Evolutionary conservation across 1,284 basidiomycete genomes (phyloP).

Genomic region (Moesziomyces antarcticus): DNA sequence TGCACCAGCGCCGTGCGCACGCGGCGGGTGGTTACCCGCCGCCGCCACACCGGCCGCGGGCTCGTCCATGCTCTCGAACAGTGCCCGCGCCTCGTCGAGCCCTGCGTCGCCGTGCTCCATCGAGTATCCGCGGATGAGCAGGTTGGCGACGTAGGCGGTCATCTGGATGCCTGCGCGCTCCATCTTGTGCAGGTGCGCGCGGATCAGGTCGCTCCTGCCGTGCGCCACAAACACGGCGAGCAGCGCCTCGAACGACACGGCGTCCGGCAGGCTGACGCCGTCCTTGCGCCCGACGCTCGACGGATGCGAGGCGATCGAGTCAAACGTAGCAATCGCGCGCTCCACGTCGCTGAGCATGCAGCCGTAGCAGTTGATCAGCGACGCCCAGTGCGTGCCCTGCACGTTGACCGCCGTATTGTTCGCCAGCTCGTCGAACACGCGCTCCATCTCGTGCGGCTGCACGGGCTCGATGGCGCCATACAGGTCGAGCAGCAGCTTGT

Average conservation of each 20-base stretch:
- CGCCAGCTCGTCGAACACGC: conserved; percentile 76
- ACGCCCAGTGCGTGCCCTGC: conserved; percentile 89
- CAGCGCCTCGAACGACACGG: conserved; percentile 89
- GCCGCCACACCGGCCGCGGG: conserved; percentile 87
- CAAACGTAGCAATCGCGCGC: conserved; percentile 81
- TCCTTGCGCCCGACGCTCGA: conserved; percentile 61
- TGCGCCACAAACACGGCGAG: conserved; percentile 86
- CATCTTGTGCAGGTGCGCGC: conserved; percentile 77
- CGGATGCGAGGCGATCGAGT: conserved; percentile 75
- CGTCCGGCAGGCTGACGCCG: conserved; percentile 74
- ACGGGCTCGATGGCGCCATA: conserved; percentile 85
- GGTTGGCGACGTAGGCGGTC: conserved; percentile 96
- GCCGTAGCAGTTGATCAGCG: conserved; percentile 90
- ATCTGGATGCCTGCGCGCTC: conserved; percentile 77
- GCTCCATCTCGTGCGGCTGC: conserved; percentile 80
- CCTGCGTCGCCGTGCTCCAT: conserved; percentile 79
- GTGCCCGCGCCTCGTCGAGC: conserved; percentile 57
- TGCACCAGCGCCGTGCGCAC: conserved; percentile 69
- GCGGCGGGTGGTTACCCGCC: conserved; percentile 81
- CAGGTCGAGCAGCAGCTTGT: conserved; percentile 83
- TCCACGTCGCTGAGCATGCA: conserved; percentile 81
- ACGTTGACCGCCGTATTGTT: conserved; percentile 73
- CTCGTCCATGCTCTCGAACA: conserved; percentile 91
- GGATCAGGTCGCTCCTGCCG: conserved; percentile 82
- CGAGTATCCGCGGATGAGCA: conserved; percentile 78